Percentiles rank a stretch among this genome's conserved stretches.
Evolutionary conservation across 805 yeast genomes (phyloP).

Genomic region (Candida loeiensis): DNA sequence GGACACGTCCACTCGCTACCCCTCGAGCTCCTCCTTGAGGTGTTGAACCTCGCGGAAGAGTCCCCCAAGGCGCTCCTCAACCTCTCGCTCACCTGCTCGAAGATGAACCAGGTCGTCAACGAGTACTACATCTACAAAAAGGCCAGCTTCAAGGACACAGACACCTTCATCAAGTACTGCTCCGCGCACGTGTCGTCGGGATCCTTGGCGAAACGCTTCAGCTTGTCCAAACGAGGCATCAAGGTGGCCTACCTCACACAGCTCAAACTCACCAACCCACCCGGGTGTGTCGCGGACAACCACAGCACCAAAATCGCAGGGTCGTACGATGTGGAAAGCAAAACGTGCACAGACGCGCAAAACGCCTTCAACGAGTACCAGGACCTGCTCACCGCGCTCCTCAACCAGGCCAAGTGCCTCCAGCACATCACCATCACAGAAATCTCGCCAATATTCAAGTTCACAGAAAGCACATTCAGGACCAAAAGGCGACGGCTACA

Average conservation of each 20-base stretch:
- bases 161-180: constrained; percentile 34
- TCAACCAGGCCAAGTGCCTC: constrained; percentile 47
- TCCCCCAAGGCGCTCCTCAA: constrained; percentile 17
- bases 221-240: constrained; percentile 11
- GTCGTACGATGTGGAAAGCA: constrained; percentile 28
- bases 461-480: constrained; percentile 11
- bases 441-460: constrained; percentile 49
- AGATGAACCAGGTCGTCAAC: constrained; percentile 33
- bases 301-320: constrained; percentile 34
- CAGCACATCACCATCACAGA: constrained; percentile 38
- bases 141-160: constrained; percentile 21
- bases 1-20: constrained; percentile 41
- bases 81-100: constrained; percentile 33
- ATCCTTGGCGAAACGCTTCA: constrained; percentile 16
- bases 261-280: constrained; percentile 34
- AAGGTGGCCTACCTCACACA: constrained; percentile 29
- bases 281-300: constrained; percentile 20
- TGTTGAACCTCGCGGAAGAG: constrained; percentile 26
- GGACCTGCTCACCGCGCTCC: constrained; percentile 24
- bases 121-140: constrained; percentile 35
- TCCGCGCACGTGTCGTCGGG: constrained; percentile 24
- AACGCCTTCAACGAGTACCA: constrained; percentile 23
- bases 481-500: constrained; percentile 19
- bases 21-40: constrained; percentile 37
- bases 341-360: constrained; percentile 8